Evolutionary conservation across 2,329 filamentous ascomycete genomes (phyloP).

Genomic region (Claviceps sp.): DNA sequence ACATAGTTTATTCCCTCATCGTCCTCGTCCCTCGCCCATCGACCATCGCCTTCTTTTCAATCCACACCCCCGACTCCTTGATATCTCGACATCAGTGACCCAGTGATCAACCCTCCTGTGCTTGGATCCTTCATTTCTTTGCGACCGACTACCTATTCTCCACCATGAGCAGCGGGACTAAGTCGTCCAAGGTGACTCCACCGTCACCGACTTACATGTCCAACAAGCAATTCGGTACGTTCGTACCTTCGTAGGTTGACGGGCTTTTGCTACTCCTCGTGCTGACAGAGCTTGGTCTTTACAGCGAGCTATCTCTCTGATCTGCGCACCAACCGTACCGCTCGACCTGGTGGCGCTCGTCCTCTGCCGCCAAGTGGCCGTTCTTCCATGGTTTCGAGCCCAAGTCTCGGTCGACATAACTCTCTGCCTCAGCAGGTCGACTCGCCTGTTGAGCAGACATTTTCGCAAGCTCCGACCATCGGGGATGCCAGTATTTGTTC

Average conservation of each 20-base stretch:
- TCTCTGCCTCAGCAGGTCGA: constrained; percentile 15
- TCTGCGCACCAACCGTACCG: constrained; percentile 53
- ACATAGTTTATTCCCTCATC: not conserved
- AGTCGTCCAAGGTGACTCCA: constrained; percentile 42
- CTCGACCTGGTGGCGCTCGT: constrained; percentile 57
- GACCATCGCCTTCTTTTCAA: not conserved
- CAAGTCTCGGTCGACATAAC: constrained; percentile 18
- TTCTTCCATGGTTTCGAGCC: constrained; percentile 15
- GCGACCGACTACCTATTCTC: not conserved
- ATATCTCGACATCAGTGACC: not conserved
- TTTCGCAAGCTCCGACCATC: constrained; percentile 25
- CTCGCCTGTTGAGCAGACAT: constrained; percentile 13
- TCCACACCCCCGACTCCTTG: not conserved
- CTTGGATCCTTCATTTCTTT: not conserved
- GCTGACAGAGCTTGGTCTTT: constrained; percentile 4
- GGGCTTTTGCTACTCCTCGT: not conserved
- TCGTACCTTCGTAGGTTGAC: not conserved
- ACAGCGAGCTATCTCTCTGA: constrained; percentile 58
- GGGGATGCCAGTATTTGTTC: constrained; percentile 33
- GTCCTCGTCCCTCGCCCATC: not conserved
- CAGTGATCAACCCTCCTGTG: not conserved
- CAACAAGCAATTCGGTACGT: constrained; percentile 51
- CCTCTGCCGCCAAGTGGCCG: constrained; percentile 36
- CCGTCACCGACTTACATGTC: constrained; percentile 52
- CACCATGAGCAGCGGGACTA: constrained; percentile 19